These are phyloP conservation scores for Maudiozyma turicensis DNA, from an alignment of 805 yeast genomes.

Conservation along the genomic window DNA sequence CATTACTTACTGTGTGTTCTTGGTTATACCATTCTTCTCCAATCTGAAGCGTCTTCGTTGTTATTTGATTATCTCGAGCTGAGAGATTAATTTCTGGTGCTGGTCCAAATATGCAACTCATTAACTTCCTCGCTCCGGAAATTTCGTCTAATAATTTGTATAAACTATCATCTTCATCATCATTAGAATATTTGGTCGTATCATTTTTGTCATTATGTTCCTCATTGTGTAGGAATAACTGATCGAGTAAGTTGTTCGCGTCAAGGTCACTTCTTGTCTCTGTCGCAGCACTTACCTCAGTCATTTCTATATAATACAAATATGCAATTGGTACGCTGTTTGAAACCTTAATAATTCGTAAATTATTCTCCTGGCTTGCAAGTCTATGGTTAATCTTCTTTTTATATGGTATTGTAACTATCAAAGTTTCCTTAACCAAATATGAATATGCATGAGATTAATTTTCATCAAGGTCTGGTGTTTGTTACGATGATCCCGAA, in stretches of 20 bases:
- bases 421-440: no score
- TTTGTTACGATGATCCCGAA: no score
- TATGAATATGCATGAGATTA: no score
- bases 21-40: conserved; percentile 18
- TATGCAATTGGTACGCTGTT: no score
- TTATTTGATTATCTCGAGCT: conserved; percentile 1
- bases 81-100: conserved; percentile 1
- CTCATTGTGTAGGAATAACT: neutral
- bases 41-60: conserved; percentile 4
- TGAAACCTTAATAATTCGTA: no score
- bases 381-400: no score
- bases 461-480: no score
- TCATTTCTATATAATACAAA: no score
- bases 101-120: conserved; percentile 14
- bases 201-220: neutral
- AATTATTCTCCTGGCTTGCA: no score
- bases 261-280: no score
- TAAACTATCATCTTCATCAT: neutral
- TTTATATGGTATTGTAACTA: no score
- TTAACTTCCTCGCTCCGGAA: conserved; percentile 17
- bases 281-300: no score
- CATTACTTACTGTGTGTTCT: conserved; percentile 8
- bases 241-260: neutral
- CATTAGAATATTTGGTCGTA: neutral
- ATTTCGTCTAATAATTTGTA: conserved; percentile 20